Conservation (phyloP, 345 rosid genomes). For the Syzygium oleosum region DNA sequence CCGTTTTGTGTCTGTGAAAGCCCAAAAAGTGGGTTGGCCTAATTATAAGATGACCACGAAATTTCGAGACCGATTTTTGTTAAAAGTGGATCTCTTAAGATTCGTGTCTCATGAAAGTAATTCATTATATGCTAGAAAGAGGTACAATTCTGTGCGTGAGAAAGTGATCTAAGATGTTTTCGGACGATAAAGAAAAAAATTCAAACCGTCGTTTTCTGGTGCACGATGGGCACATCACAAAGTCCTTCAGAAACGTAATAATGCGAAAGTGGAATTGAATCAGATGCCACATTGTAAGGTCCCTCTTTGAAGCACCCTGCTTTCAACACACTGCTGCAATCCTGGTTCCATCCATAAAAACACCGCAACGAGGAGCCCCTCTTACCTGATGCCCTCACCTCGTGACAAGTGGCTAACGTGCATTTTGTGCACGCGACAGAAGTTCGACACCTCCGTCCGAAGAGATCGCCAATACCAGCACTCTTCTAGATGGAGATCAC, state of each 20-base stretch:
- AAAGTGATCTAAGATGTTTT: background rate
- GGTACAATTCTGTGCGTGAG: background rate
- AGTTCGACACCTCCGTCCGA: background rate
- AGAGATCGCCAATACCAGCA: too few relatives aligned
- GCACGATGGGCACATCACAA: background rate
- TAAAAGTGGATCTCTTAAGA: background rate
- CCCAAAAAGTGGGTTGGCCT: background rate
- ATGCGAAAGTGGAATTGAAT: background rate
- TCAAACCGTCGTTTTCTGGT: background rate
- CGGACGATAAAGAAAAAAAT: background rate
- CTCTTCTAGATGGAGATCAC: background rate
- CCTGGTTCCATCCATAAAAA: background rate
- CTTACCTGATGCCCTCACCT: background rate
- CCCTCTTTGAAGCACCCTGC: background rate
- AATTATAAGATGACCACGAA: background rate
- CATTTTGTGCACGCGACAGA: fast-evolving
- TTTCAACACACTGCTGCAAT: background rate
- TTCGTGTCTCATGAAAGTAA: background rate
- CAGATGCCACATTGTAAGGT: background rate
- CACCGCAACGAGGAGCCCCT: background rate
- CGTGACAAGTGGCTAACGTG: background rate
- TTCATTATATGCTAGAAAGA: background rate
- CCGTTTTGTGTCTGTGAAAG: fast-evolving
- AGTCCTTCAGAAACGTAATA: background rate
- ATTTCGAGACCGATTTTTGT: background rate